These are phyloP conservation scores for Bocquillonia castaneifolia DNA, from an alignment of 441 rosid genomes.

Conservation along the genomic window DNA sequence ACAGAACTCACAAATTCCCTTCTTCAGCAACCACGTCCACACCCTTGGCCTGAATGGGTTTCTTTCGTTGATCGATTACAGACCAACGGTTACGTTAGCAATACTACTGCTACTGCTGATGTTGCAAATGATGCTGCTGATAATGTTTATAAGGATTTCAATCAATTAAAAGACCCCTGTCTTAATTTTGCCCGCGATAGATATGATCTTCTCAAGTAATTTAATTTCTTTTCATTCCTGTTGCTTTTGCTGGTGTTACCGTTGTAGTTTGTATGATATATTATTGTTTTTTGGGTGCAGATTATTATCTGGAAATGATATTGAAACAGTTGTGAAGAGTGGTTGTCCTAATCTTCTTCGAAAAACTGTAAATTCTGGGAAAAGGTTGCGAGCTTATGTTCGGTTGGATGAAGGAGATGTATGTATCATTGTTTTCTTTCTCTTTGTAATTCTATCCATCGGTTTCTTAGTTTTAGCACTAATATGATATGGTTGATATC, in stretches of 20 bases:
- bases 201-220: slow-evolving; percentile 66
- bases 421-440: slow-evolving; percentile 24
- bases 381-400: slow-evolving; percentile 70
- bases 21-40: too few species aligned
- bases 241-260: not conserved
- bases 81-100: slow-evolving; percentile 60
- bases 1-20: slow-evolving; percentile 16
- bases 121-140: not conserved
- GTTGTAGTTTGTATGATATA: not conserved
- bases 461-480: too few species aligned
- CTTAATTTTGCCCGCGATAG: slow-evolving; percentile 89
- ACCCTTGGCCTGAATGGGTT: slow-evolving; percentile 97
- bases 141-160: slow-evolving; percentile 50
- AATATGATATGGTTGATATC: too few species aligned
- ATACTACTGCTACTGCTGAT: slow-evolving; percentile 8
- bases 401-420: slow-evolving; percentile 82
- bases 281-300: slow-evolving; percentile 34
- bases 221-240: not conserved
- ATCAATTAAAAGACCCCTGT: slow-evolving; percentile 67
- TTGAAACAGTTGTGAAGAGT: slow-evolving; percentile 58
- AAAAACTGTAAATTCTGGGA: slow-evolving; percentile 72
- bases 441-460: not conserved
- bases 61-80: slow-evolving; percentile 64
- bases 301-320: slow-evolving; percentile 49
- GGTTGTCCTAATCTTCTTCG: slow-evolving; percentile 87